Evolutionary conservation across 2,329 filamentous ascomycete genomes (phyloP), one percentile per base, ranked within the genome.

Genomic region (Hirsutella rhossiliensis): DNA sequence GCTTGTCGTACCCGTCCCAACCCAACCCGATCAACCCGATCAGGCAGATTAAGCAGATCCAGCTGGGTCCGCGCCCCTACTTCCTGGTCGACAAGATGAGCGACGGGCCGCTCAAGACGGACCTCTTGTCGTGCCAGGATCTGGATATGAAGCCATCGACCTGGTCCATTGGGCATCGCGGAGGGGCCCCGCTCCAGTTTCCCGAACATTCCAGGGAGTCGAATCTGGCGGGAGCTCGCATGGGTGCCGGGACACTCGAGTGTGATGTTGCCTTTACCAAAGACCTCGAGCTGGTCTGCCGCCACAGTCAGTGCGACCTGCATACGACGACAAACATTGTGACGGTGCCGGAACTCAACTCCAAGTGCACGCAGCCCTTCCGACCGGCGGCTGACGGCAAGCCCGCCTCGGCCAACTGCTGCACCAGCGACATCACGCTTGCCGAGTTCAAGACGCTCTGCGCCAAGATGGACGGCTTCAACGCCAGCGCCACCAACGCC

Each of bases 271-370:
- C 75, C 31, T 83, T 84, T 62, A 83, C 80, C 46, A 71, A 67
- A 50, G 80, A 84, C 59, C 69, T 69, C 28, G 62, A 78, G 55
- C 73, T 84, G n/a, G 79, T 84, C 38, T 84, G 80, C 63, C 73
- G 80, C 40, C 80, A 84, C 62, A 73, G 72, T 40, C 74, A 81
- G 51, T 84, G 80, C 61, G 80, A 84, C 53, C 62, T 84, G 36
- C 79, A 83, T 64, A 79, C 75, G 19, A 84, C 80, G 9, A 83
- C 80, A 56, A 75, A 84, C 63, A 81, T 84, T 55, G 69, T 84
- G 49, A 59, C 68, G 40, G 67, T 72, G 41, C 76, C 80, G 11
- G 72, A 75, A 50, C 73, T 84, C 41, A 77, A 75, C 47, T 70
- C 70, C 43, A 84, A 83, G 62, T 84, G 80, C 63, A 75, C 72